Conservation (phyloP, 2,329 filamentous ascomycete species). For the Aspergillus sp. region DNA sequence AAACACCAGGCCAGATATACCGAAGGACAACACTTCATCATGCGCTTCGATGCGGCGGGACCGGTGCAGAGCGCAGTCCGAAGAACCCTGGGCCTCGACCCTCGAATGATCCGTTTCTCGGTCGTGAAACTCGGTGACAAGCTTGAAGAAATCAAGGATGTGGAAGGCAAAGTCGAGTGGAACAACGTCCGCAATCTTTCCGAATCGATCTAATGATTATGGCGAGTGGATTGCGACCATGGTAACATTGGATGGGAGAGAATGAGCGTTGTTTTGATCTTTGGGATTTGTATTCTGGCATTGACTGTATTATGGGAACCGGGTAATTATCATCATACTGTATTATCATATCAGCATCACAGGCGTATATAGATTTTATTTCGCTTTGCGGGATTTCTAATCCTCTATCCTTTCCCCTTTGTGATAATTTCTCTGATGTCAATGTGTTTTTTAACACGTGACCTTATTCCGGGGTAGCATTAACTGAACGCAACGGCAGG, state of each 20-base stretch:
- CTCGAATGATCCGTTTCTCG: constrained; percentile 80
- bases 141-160: constrained; percentile 57
- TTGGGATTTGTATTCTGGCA: constrained; percentile 8
- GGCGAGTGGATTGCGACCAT: neutral
- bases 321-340: constrained; percentile 9
- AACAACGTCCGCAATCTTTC: constrained; percentile 29
- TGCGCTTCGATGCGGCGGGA: constrained; percentile 85
- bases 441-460: too few relatives aligned
- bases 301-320: constrained; percentile 22
- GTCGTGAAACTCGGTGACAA: constrained; percentile 78
- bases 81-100: constrained; percentile 75
- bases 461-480: too few relatives aligned
- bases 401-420: constrained; percentile 1
- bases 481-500: too few relatives aligned
- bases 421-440: neutral
- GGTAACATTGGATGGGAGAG: constrained; percentile 6
- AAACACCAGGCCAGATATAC: constrained; percentile 80
- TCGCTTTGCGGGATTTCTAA: neutral
- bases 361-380: constrained; percentile 24
- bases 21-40: constrained; percentile 91
- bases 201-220: constrained; percentile 18
- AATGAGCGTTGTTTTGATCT: constrained; percentile 7
- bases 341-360: constrained; percentile 24
- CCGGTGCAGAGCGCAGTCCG: constrained; percentile 70
- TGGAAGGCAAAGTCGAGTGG: constrained; percentile 54